Base-by-base conservation (phyloP, 371 early-diverging fungal species). In the Smittium culicis region DNA sequence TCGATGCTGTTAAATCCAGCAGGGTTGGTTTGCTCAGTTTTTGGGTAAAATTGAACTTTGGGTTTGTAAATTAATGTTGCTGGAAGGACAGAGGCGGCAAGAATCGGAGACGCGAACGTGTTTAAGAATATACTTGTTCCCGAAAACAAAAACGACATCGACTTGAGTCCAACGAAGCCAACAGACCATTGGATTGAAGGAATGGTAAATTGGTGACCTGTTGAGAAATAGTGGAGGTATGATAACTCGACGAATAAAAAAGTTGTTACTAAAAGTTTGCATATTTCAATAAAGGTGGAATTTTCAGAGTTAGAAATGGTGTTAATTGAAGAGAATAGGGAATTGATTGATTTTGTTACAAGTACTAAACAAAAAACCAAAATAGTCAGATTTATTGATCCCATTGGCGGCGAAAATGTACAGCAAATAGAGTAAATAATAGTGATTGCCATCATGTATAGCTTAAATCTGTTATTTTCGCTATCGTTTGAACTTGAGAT, bases 171-270 rank as follows among this genome's bases (percentile, higher is more conserved):
- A 60, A 93, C 79, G 74, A 93, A 92, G 0, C 88, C 92, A 0
- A 88, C 81, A 32, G 86, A 83, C 92, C 92, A 95, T 63, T 93
- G 92, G 30, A 95, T 82, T n/a, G 91, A 85, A 1, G 89, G 81
- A 54, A 94, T 78, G 0, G 89, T 89, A 58, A 86, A 84, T 74
- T 97, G 97, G 72, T 97, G 96, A 3, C 91, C 93, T 0, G 96
- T 92, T 3, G 85, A 79, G 74, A 93, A 95, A 72, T 88, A 95
- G n/a, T 80, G 74, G 35, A 83, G 84, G 31, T 85, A 84, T 0
- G 87, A 85, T 33, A 87, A 33, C 69, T 61, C n/a, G 71, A 66
- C 29, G 20, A 20, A 45, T n/a, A n/a, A n/a, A n/a, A 20, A 45
- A 45, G 20, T 45, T 45, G 45, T 45, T 45, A 20, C 45, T 11